These are phyloP conservation scores for Phytopythium oedochilum DNA, from an alignment of 352 stramenopile species.

Conservation along the genomic window DNA sequence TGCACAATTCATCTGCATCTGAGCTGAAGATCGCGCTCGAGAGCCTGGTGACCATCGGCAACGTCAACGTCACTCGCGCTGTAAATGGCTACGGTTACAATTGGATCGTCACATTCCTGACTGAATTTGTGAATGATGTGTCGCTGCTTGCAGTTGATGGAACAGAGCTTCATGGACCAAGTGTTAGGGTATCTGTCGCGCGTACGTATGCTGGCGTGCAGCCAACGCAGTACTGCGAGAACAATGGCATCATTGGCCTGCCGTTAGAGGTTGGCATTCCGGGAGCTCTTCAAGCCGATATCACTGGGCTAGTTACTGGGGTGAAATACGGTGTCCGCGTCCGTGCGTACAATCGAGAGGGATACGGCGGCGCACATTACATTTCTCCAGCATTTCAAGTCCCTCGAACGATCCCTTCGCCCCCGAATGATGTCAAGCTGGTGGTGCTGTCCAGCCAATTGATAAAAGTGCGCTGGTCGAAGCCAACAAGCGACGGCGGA, in stretches of 20 bases:
- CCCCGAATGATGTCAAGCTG: constrained; percentile 35
- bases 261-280: constrained; percentile 30
- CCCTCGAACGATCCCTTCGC: constrained; percentile 34
- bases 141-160: constrained; percentile 88
- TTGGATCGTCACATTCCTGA: constrained; percentile 94
- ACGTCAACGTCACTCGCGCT: constrained; percentile 84
- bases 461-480: constrained; percentile 78
- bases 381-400: constrained; percentile 51
- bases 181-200: constrained; percentile 73
- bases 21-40: constrained; percentile 88
- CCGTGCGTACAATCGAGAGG: constrained; percentile 54
- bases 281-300: constrained; percentile 22
- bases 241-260: constrained; percentile 23
- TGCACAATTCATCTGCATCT: constrained; percentile 81
- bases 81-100: constrained; percentile 94
- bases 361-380: constrained; percentile 43
- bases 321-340: constrained; percentile 60
- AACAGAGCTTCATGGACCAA: constrained; percentile 89
- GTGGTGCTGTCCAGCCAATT: constrained; percentile 54
- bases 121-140: constrained; percentile 73
- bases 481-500: constrained; percentile 63
- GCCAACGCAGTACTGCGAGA: constrained; percentile 79
- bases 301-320: constrained; percentile 48
- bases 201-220: constrained; percentile 60
- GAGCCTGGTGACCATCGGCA: constrained; percentile 79